Base-by-base conservation (phyloP, 495 filamentous ascomycete species). In the Durotheca rogersii region DNA sequence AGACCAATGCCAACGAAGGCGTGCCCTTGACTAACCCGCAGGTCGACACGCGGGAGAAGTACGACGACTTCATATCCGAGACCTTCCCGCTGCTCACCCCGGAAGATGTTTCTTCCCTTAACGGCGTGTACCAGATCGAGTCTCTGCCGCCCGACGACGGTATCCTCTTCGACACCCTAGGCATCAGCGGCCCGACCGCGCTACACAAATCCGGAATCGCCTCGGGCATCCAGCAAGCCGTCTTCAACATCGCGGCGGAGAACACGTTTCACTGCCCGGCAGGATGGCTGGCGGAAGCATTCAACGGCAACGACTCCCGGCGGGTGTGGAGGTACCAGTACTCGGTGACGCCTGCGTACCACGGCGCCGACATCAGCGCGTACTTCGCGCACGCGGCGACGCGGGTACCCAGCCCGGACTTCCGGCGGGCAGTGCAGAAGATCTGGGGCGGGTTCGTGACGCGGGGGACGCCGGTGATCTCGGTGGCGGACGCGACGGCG, bases 201-300 rank as follows among this genome's bases (percentile, higher is more conserved):
- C 30, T 63, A n/a, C 53, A 46, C 17, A 32, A 60, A 43, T 56
- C 60, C 18, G 48, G 56, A 0, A 56, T 63, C 7, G 60, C 56
- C 16, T 56, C 51, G 4, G 51, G 56, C 6, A 60, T 60, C 36
- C 47, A 63, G 18, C 55, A 56, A 14, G 47, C 56, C 32, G 66
- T 38, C 48, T 64, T 77, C 68, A 81, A 82, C 60, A 68, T 86
- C 42, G 80, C 77, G 41, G 78, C 77, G 44, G 84, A 87, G 61
- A 77, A 74, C 9, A 79, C 72, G 5, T 85, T 86, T 42, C 68
- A 72, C 53, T 87, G 82, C 52, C 80, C 82, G 0, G 71, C 79
- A 0, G 79, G 83, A 60, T 87, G 81, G 82, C 68, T 86, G 27
- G 81, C 79, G 6, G 72, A 78, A 20, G 81, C 80, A 11, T 85